Conservation (phyloP, 139 green algal species). For the Chlorella sp. region DNA sequence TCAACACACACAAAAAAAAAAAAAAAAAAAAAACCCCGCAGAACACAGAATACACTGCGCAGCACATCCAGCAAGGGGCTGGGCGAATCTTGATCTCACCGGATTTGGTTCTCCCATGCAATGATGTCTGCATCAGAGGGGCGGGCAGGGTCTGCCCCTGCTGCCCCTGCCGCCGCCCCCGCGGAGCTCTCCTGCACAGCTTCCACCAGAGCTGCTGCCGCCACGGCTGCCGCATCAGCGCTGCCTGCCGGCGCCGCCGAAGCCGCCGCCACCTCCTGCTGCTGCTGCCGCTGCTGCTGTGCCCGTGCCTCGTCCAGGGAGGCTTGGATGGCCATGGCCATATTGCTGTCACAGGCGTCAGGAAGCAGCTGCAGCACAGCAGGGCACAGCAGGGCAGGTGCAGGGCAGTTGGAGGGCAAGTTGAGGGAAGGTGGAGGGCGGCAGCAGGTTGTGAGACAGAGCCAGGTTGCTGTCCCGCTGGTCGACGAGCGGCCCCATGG, state of each 20-base stretch:
- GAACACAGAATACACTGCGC: too few species aligned
- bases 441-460: not conserved
- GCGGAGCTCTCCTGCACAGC: not conserved
- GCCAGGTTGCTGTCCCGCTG: not conserved
- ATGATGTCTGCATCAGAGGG: constrained; percentile 67
- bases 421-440: not conserved
- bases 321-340: constrained; percentile 18
- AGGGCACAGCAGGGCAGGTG: not conserved
- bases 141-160: not conserved
- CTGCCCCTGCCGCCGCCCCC: not conserved
- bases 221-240: too few species aligned
- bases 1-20: too few species aligned
- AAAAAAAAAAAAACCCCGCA: too few species aligned
- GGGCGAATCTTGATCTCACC: too few species aligned
- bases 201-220: not conserved
- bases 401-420: not conserved
- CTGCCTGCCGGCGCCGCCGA: not conserved
- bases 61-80: too few species aligned
- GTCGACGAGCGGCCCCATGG: not conserved
- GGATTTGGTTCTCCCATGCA: constrained; percentile 61
- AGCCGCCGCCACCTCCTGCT: constrained; percentile 1
- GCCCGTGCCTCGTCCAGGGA: not conserved
- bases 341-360: constrained; percentile 40
- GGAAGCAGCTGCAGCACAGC: constrained; percentile 3
- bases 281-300: constrained; percentile 6